Conservation (phyloP, 768 basidiomycete species). For the Termitomyces eurrhizus region DNA sequence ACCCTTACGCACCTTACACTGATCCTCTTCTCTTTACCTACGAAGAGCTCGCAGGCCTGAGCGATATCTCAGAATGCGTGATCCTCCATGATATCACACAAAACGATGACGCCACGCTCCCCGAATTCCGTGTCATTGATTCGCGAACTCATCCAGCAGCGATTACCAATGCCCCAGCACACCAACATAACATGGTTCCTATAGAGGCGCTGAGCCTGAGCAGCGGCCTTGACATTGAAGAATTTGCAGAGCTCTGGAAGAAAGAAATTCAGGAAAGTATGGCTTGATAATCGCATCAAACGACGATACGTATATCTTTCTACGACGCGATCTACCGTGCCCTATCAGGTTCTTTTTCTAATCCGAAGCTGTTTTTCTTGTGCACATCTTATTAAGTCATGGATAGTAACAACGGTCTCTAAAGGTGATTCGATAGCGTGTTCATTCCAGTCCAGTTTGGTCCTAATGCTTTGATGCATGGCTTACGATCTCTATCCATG, state of each 20-base stretch:
- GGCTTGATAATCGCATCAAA: neutral
- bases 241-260: conserved; percentile 68
- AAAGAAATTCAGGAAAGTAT: conserved; percentile 42
- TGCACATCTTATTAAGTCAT: neutral
- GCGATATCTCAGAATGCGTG: conserved; percentile 12
- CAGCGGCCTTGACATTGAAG: conserved; percentile 63
- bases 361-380: neutral
- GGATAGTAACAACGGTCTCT: neutral
- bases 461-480: neutral
- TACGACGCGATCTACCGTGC: neutral
- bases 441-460: neutral
- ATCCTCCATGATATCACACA: neutral
- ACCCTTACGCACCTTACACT: conserved; percentile 83
- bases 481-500: neutral
- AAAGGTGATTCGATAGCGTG: no score
- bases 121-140: conserved; percentile 64
- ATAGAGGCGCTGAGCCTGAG: conserved; percentile 83
- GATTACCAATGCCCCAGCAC: conserved; percentile 59
- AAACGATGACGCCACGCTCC: conserved; percentile 10
- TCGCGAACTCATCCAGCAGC: conserved; percentile 70
- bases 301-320: neutral
- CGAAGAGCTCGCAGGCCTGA: conserved; percentile 56
- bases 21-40: conserved; percentile 86
- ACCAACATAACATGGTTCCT: conserved; percentile 90
- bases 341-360: neutral